Conservation (phyloP, 176 grass and related monocot species). For the Musa acuminata region DNA sequence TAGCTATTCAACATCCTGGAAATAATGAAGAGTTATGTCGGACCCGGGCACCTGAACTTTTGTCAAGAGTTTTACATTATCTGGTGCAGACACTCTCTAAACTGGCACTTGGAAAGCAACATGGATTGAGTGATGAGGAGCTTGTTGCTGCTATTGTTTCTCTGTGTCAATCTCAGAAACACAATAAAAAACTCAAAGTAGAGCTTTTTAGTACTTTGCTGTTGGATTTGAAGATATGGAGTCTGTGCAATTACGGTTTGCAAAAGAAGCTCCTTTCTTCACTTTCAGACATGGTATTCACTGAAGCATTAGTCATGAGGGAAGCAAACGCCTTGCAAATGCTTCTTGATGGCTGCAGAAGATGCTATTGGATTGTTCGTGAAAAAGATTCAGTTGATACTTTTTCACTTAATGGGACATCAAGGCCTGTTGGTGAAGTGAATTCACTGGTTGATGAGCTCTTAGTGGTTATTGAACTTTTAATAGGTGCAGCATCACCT, state of each 20-base stretch:
- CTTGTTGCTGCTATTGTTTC: conserved; percentile 77
- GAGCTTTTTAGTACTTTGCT: conserved; percentile 86
- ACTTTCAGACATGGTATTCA: conserved; percentile 97
- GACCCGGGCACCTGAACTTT: conserved; percentile 70
- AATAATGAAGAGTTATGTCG: conserved; percentile 87
- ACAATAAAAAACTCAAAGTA: conserved; percentile 73
- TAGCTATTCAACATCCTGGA: conserved; percentile 81
- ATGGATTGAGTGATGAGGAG: conserved; percentile 58
- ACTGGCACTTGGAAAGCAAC: conserved; percentile 40
- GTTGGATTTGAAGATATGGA: conserved; percentile 91
- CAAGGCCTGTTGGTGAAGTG: conserved; percentile 66
- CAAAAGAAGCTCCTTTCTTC: conserved; percentile 99
- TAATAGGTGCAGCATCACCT: conserved; percentile 70
- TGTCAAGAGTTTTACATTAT: conserved; percentile 74
- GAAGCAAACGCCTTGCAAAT: conserved; percentile 91
- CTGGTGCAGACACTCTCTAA: conserved; percentile 58
- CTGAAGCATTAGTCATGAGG: conserved; percentile 71
- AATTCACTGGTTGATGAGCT: conserved; percentile 94
- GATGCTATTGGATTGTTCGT: conserved; percentile 72
- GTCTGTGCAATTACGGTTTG: conserved; percentile 82
- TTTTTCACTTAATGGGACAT: conserved; percentile 36
- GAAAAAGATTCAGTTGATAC: conserved; percentile 81
- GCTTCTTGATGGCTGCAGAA: conserved; percentile 98
- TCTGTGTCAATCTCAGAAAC: conserved; percentile 86
- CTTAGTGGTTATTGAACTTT: conserved; percentile 91